Base-by-base conservation (phyloP, 1,284 basidiomycete species). In the Puccinia hordei region DNA sequence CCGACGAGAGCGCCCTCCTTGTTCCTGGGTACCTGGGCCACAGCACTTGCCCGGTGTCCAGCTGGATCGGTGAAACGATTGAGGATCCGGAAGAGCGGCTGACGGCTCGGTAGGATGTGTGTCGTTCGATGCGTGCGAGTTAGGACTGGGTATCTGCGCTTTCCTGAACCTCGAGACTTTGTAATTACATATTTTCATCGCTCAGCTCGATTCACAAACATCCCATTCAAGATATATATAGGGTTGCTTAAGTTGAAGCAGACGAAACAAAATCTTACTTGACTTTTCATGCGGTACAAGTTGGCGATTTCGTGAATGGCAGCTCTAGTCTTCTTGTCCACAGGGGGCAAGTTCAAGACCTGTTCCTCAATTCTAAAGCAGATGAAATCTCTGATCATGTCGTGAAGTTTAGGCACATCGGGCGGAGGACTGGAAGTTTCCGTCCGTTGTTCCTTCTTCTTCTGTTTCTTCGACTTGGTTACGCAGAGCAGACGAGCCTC, bases 211-310 rank as follows among this genome's bases (percentile, higher is more conserved):
- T 27, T 38, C 35, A n/a, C 9, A 61, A 35, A 59, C 10, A n/a
- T 53, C 3, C 44, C 24, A 55, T 2, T 17, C 53, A 41, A 38
- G n/a, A n/a, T n/a, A n/a, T n/a, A n/a, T n/a, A n/a, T n/a, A n/a
- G n/a, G 72, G 55, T 38, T 17, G 22, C 13, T n/a, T 27, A 33
- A 12, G 22, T 27, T 15, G 10, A 15, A 61, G 55, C 61, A 57
- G 22, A 27, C 9, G n/a, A 24, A 74, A 3, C n/a, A 13, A 15
- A 27, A 10, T 53, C 63, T 68, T n/a, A 77, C 74, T 8, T 77
- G n/a, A 27, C 74, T 77, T 53, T 51, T 77, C 46, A 77, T 41
- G 27, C 41, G 30, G 49, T 77, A 77, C 13, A 68, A 8, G 63
- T 65, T 68, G 6, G 75, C 75, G 10, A 77, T 49, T 68, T 49